These are phyloP conservation scores for Furcasterigmium sp. DNA, from an alignment of 2,329 filamentous ascomycete genomes.

Conservation along the genomic window DNA sequence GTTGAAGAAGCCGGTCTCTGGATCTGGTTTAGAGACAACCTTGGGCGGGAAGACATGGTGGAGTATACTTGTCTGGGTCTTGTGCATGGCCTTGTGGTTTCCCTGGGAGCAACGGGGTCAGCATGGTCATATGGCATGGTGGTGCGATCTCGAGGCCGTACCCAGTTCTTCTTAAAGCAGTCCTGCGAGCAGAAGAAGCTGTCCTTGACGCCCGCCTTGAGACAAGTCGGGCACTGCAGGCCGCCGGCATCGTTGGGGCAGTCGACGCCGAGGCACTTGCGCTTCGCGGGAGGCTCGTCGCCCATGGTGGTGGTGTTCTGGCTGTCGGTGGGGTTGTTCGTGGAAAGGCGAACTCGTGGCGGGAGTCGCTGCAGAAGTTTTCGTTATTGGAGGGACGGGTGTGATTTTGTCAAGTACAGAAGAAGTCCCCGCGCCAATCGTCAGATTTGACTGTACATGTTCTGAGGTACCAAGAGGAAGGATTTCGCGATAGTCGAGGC, in stretches of 20 bases:
- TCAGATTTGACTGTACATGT: too few relatives aligned
- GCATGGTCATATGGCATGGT: background rate
- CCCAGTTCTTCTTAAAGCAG: constrained; percentile 99
- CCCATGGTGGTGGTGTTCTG: constrained; percentile 30
- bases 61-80: constrained; percentile 71
- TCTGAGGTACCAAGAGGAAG: background rate
- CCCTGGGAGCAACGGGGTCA: constrained; percentile 41
- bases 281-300: constrained; percentile 47
- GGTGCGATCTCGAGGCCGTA: constrained; percentile 40
- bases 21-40: constrained; percentile 84
- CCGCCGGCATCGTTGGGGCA: constrained; percentile 82
- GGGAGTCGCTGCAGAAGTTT: background rate
- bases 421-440: too few relatives aligned
- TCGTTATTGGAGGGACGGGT: too few relatives aligned
- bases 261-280: constrained; percentile 74
- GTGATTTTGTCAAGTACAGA: too few relatives aligned
- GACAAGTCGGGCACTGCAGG: constrained; percentile 90
- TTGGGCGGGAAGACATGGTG: constrained; percentile 71
- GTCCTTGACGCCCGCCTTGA: constrained; percentile 81
- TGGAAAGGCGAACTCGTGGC: background rate
- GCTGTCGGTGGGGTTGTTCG: background rate
- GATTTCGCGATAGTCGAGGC: constrained; percentile 2
- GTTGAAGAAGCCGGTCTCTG: constrained; percentile 85
- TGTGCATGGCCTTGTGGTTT: constrained; percentile 80
- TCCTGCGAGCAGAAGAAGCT: constrained; percentile 98